Conservation (phyloP, 129 eudicot species). For the Artemisia annua region DNA sequence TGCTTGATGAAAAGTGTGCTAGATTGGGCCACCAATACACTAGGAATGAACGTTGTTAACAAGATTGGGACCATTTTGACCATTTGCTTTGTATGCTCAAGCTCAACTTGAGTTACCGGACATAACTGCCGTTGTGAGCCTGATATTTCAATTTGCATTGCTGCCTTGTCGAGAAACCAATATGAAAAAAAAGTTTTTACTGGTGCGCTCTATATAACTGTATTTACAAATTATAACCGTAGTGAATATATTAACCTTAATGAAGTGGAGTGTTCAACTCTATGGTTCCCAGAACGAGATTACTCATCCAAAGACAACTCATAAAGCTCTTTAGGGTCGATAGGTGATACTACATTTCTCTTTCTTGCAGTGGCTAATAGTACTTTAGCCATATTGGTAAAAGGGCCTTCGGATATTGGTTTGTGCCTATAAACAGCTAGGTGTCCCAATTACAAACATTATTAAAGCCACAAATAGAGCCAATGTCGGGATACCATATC, state of each 20-base stretch:
- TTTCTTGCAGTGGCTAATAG: conserved; percentile 47
- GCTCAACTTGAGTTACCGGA: conserved; percentile 68
- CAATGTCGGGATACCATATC: conserved; percentile 48
- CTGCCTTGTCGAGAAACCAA: conserved; percentile 61
- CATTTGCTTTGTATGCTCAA: conserved; percentile 68
- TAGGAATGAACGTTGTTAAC: conserved; percentile 50
- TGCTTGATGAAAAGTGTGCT: conserved; percentile 66
- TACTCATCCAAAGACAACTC: conserved; percentile 48
- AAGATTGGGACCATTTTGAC: conserved; percentile 60
- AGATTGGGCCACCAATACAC: conserved; percentile 48
- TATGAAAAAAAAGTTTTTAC: not conserved
- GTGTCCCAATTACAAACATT: conserved; percentile 42
- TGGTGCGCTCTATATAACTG: too few species aligned
- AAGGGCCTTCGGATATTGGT: conserved; percentile 36
- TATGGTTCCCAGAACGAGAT: conserved; percentile 21
- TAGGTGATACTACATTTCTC: conserved; percentile 31
- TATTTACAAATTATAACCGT: too few species aligned
- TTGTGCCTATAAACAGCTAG: conserved; percentile 51
- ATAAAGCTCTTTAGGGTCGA: conserved; percentile 40
- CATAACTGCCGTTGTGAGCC: conserved; percentile 45
- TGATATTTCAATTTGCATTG: conserved; percentile 30
- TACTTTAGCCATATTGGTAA: conserved; percentile 45
- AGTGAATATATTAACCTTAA: conserved; percentile 32
- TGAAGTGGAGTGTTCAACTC: conserved; percentile 38
- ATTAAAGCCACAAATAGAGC: conserved; percentile 41